Evolutionary conservation across 116 monocot genomes (phyloP), one percentile per base, ranked within the genome.

Genomic region (Iris pallida): DNA sequence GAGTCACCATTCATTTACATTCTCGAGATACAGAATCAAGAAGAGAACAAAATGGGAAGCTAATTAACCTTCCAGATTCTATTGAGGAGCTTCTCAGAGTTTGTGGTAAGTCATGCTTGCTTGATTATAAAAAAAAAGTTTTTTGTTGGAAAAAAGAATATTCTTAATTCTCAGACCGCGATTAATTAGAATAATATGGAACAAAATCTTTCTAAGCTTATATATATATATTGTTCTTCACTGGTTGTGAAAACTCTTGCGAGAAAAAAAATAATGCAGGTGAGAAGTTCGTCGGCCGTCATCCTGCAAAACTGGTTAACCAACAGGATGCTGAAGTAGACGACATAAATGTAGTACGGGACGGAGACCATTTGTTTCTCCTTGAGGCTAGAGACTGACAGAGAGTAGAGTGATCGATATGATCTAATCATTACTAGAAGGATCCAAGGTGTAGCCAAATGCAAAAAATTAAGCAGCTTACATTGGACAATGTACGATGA

Each of bases 31-130:
- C 53, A 42, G 8, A 10, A 42, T 53, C 7, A 40, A 49, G 67
- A 48, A 57, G 13, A 57, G 56, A 55, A 55, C 75, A 80, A 7
- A 58, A 40, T 19, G 72, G 66, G 40, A 88, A 88, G 71, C 64
- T 88, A 52, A 83, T 88, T 63, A 78, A 62, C 58, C 71, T 83
- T 18, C 87, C 87, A 72, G 57, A 53, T 64, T 78, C 87, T 48
- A 17, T 88, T 13, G 83, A 88, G 52, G 87, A 88, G 67, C 83
- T 88, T 16, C 42, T 83, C 52, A 56, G 40, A 68, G 63, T 76
- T 72, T 78, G 68, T n/a, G 62, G 87, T 88, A 83, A 78, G 83
- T 68, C 63, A 8, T 69, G 12, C 76, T 47, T 69, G 12, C 76
- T 47, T 51, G 11, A 13, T 51, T 51, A 0, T 51, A 51, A 7